phyloP scores from a whole-genome alignment of 2,329 filamentous ascomycete species.

The Epichloe aotearoae region DNA sequence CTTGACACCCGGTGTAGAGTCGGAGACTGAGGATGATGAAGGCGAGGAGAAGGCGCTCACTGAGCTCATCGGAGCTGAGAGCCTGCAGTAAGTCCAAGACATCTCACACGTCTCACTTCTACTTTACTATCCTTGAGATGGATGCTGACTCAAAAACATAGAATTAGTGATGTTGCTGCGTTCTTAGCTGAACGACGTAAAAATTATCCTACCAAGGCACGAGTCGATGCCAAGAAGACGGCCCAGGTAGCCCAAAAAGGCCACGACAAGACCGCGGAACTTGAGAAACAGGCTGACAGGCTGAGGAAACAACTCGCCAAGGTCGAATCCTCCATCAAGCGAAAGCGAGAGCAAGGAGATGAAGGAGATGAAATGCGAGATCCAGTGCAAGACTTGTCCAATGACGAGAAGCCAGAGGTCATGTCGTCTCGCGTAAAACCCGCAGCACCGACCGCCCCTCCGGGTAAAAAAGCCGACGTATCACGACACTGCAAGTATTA shows the following conservation, averaged over 20 bases:
- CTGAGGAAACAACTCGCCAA: constrained; percentile 52
- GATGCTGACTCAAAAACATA: constrained; percentile 12
- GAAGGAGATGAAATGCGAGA: constrained; percentile 53
- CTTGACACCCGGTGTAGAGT: constrained; percentile 52
- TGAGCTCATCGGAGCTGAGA: constrained; percentile 41
- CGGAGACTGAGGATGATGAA: constrained; percentile 52
- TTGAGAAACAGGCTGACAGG: constrained; percentile 48
- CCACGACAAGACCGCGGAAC: constrained; percentile 47
- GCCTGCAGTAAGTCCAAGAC: constrained; percentile 34
- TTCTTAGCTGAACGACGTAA: constrained; percentile 74
- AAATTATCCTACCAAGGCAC: constrained; percentile 66
- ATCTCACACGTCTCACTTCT: background rate
- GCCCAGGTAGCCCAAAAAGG: constrained; percentile 30
- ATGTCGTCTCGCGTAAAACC: constrained; percentile 33
- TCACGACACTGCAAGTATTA: constrained; percentile 59
- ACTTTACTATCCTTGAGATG: background rate
- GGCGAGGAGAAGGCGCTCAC: constrained; percentile 55
- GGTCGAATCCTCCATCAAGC: constrained; percentile 56
- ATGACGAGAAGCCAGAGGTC: constrained; percentile 46
- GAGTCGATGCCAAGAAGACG: constrained; percentile 50
- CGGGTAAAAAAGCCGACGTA: constrained; percentile 45
- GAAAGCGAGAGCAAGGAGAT: constrained; percentile 54
- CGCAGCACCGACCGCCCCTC: constrained; percentile 24
- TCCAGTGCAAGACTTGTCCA: constrained; percentile 37
- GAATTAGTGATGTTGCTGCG: constrained; percentile 55